phyloP scores from a whole-genome alignment of 192 early-diverging fungal genomes.

The Mortierella antarctica region DNA sequence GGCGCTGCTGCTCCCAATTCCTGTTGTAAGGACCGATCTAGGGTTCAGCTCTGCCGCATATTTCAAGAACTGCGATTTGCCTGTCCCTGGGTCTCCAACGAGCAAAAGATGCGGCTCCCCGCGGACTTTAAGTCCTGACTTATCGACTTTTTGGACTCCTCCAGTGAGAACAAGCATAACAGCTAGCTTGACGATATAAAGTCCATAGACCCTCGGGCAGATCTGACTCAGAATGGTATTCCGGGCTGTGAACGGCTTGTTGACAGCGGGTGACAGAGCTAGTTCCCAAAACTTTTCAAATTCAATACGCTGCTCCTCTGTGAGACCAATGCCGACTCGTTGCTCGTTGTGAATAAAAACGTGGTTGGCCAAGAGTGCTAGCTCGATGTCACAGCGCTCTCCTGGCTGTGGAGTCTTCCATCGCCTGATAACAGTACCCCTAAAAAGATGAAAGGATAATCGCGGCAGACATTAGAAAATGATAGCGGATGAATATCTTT shows the following conservation, averaged over 20 bases:
- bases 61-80: slow-evolving; percentile 85
- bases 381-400: slow-evolving; percentile 71
- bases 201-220: slow-evolving; percentile 77
- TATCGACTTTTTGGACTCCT: slow-evolving; percentile 69
- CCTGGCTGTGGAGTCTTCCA: slow-evolving; percentile 61
- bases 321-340: slow-evolving; percentile 53
- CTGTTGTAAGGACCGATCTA: slow-evolving; percentile 79
- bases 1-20: slow-evolving; percentile 78
- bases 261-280: slow-evolving; percentile 21
- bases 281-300: slow-evolving; percentile 72
- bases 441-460: slow-evolving; percentile 18
- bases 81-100: slow-evolving; percentile 83
- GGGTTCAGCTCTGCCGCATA: slow-evolving; percentile 73
- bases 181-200: slow-evolving; percentile 77
- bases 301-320: slow-evolving; percentile 64
- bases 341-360: slow-evolving; percentile 71
- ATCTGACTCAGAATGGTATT: slow-evolving; percentile 71
- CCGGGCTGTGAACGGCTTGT: slow-evolving; percentile 54
- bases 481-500: background rate
- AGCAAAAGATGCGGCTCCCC: slow-evolving; percentile 81
- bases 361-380: slow-evolving; percentile 71
- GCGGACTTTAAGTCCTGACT: slow-evolving; percentile 69
- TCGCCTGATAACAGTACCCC: slow-evolving; percentile 69
- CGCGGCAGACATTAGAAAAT: background rate
- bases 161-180: slow-evolving; percentile 77